phyloP scores from a whole-genome alignment of 164 flowering plant species.

The Aristolochia californica region DNA sequence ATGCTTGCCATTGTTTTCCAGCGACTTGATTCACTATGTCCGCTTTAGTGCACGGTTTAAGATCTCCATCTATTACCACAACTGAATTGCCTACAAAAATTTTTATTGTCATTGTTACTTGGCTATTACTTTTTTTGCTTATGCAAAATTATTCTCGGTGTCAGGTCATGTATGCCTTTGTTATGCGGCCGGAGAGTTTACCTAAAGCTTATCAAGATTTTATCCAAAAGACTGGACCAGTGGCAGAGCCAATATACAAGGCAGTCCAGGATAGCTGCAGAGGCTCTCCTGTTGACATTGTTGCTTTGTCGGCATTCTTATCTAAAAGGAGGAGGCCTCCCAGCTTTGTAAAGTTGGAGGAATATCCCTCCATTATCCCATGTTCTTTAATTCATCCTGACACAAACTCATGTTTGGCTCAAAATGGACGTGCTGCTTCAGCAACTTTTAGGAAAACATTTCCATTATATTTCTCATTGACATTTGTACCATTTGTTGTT shows the following conservation, averaged over 20 bases:
- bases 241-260: conserved; percentile 77
- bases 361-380: conserved; percentile 75
- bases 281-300: conserved; percentile 65
- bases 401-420: conserved; percentile 66
- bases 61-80: no score
- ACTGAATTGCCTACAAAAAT: no score
- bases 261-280: conserved; percentile 91
- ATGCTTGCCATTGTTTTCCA: no score
- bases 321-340: conserved; percentile 29
- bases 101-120: no score
- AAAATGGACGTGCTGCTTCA: conserved; percentile 66
- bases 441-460: conserved; percentile 92
- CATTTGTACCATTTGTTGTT: conserved; percentile 92
- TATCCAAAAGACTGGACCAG: conserved; percentile 96
- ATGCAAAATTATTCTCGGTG: conserved; percentile 1
- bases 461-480: conserved; percentile 95
- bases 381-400: conserved; percentile 90
- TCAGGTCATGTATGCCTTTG: conserved; percentile 95
- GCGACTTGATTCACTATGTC: no score
- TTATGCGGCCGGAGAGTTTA: conserved; percentile 98
- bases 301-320: conserved; percentile 56
- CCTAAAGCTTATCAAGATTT: conserved; percentile 92
- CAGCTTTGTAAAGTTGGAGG: conserved; percentile 40
- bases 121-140: neutral
- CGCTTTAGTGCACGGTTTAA: no score